Conservation (phyloP, 257 asterid genomes). For the Fraxinus cuspidata region DNA sequence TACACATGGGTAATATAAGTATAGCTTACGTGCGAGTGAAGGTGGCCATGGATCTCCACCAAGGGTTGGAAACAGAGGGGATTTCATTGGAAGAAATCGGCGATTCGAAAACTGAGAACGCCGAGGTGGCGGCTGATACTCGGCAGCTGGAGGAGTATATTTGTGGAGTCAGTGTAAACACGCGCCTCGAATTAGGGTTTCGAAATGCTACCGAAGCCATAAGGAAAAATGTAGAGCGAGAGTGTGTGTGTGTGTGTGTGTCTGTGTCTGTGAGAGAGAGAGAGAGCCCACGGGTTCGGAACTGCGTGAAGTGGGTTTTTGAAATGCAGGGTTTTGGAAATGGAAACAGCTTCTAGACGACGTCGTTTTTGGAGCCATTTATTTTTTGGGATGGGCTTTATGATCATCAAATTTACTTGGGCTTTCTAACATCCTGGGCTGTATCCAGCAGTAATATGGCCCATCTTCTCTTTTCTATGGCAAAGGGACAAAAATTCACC, state of each 20-base stretch:
- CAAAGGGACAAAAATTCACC: too few species aligned
- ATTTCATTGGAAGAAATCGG: constrained; percentile 41
- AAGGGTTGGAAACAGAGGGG: constrained; percentile 43
- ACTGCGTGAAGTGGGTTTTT: constrained; percentile 26
- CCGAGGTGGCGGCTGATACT: constrained; percentile 42
- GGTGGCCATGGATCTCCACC: constrained; percentile 99
- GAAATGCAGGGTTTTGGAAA: constrained; percentile 17
- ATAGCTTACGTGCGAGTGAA: constrained; percentile 79
- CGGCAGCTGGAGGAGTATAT: constrained; percentile 38
- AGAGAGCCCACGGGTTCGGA: background rate
- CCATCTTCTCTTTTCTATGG: too few species aligned
- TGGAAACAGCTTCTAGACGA: background rate
- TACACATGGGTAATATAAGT: background rate
- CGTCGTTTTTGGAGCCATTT: background rate
- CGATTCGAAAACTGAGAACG: constrained; percentile 47
- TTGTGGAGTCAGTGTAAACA: constrained; percentile 42
- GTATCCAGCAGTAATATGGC: too few species aligned
- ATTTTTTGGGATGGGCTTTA: background rate
- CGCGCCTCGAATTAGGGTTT: constrained; percentile 44
- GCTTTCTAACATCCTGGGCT: too few species aligned
- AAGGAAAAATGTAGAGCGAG: background rate
- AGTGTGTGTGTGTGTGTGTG: background rate
- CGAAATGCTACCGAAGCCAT: constrained; percentile 50
- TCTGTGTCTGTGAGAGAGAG: background rate
- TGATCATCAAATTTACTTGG: too few species aligned